Base-by-base conservation (phyloP, 306 rosid species). In the Crataegus laevigata region DNA sequence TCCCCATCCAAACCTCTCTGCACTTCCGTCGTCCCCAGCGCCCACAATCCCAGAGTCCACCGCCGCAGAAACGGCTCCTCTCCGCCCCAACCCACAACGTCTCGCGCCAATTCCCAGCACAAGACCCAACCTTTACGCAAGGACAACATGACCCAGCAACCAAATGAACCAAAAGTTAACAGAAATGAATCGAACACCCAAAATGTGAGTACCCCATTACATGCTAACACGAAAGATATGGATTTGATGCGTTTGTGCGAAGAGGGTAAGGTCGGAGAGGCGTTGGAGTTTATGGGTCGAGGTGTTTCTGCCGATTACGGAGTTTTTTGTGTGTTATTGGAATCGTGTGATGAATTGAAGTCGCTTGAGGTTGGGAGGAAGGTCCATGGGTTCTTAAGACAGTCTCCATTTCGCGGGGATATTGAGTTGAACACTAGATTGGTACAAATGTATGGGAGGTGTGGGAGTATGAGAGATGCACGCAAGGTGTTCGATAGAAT, bases 401-500 rank as follows among this genome's bases (percentile, higher is more conserved):
- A 79, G 22, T 82, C 93, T 3, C 69, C 63, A 14, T 82, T 85
- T 79, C 25, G 85, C n/a, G 76, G 83, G 47, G 90, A 90, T 51
- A 28, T 84, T 13, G 89, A 88, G 75, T 78, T 91, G 80, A 73
- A 64, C 57, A 75, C 86, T 65, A 81, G 81, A 32, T 78, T 94
- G 85, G 88, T 91, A 10, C 77, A 72, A 12, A n/a, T 86, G 85
- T 94, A 84, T 11, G 52, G 36, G 10, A 70, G 67, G 22, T 88
- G 93, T 60, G 96, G 94, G 72, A 86, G 90, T 54, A 47, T 84
- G 88, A 90, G 77, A 77, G 85, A 84, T 78, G 97, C 94, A 14
- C 93, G 91, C 78, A 62, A 71, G 66, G 85, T 88, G 93, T 94
- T 94, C 28, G 97, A 91, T 82, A 38, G 70, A 86, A 90, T 94